A percentile compares a stretch with the other conserved stretches of the same genome.
phyloP scores from a whole-genome alignment of 169 alveolate species.

The Plasmodium malariae region DNA sequence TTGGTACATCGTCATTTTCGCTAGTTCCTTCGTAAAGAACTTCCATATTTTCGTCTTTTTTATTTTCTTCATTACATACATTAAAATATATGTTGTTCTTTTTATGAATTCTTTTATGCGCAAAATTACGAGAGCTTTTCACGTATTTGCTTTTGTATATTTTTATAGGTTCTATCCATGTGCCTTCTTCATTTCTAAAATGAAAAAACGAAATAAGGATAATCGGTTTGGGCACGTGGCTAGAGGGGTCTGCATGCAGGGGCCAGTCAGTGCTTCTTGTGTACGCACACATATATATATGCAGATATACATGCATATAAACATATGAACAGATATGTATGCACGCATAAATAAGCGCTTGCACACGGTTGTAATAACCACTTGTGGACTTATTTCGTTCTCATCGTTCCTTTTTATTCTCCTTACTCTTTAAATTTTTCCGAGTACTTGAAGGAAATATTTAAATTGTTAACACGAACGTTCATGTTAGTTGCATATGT shows the following conservation, averaged over 20 bases:
- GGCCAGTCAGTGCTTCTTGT: neutral
- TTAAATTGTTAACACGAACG: constrained; percentile 4
- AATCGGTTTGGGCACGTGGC: neutral
- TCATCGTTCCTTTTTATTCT: neutral
- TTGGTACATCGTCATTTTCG: neutral
- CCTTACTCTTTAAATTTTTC: constrained; percentile 35
- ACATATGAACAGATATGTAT: neutral
- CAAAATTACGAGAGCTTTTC: neutral
- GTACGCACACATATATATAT: neutral
- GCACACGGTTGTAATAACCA: too few species aligned
- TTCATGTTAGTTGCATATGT: constrained; percentile 56
- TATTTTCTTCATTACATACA: constrained; percentile 48
- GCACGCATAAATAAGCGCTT: too few species aligned
- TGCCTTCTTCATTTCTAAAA: constrained; percentile 47
- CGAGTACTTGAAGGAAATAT: constrained; percentile 17
- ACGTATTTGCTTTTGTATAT: constrained; percentile 52
- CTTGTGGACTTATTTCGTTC: neutral
- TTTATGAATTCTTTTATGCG: constrained; percentile 29
- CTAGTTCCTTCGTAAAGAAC: neutral
- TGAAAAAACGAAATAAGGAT: neutral
- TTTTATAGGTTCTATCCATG: constrained; percentile 39
- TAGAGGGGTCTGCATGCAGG: neutral
- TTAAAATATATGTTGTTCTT: constrained; percentile 34
- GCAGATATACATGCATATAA: neutral
- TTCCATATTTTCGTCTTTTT: neutral